phyloP scores from a whole-genome alignment of 139 green algal species.

The Marvania coccoides region DNA sequence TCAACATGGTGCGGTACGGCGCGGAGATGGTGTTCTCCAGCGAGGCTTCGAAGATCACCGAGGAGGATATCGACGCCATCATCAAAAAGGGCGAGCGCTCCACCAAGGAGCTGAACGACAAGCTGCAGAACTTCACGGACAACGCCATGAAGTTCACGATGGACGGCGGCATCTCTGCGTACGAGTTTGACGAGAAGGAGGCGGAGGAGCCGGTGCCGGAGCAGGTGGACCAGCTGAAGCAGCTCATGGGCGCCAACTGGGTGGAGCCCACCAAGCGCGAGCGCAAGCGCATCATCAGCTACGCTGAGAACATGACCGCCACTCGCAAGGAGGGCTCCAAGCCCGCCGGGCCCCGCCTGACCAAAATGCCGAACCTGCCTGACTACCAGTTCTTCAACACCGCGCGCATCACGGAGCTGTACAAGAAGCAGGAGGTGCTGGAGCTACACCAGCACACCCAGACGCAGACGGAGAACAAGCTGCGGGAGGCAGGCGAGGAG shows the following conservation, averaged over 20 bases:
- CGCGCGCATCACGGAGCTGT: conserved; percentile 70
- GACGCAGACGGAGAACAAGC: conserved; percentile 38
- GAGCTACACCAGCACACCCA: conserved; percentile 60
- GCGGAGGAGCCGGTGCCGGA: conserved; percentile 29
- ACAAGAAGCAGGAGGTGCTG: conserved; percentile 77
- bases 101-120: conserved; percentile 88
- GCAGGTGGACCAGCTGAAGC: conserved; percentile 45
- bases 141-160: conserved; percentile 91
- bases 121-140: conserved; percentile 93
- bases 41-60: conserved; percentile 57
- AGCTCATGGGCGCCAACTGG: conserved; percentile 76
- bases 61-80: conserved; percentile 93
- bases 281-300: conserved; percentile 85
- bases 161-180: conserved; percentile 77
- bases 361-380: conserved; percentile 82
- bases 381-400: conserved; percentile 99
- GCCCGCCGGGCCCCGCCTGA: conserved; percentile 54
- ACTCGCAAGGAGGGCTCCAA: conserved; percentile 22
- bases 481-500: conserved; percentile 44
- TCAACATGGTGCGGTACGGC: conserved; percentile 96
- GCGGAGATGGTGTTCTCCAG: conserved; percentile 93
- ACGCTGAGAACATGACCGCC: conserved; percentile 69
- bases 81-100: conserved; percentile 86
- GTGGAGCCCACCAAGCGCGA: conserved; percentile 93
- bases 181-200: conserved; percentile 80